Conservation (phyloP, 441 rosid genomes). For the Lepidium campestre region DNA sequence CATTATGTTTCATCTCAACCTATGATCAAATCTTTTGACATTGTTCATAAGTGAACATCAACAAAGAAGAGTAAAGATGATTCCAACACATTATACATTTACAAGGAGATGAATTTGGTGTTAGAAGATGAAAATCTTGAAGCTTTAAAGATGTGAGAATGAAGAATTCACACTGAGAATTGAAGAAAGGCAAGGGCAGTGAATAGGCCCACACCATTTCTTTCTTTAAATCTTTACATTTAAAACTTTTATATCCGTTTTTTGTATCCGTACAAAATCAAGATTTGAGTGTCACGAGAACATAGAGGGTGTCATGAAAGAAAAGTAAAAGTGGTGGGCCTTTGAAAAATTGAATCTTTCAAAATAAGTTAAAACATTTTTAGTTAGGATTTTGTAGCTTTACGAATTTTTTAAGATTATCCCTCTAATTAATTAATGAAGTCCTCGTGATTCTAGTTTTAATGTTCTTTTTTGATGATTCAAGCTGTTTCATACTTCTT, state of each 20-base stretch:
- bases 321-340: conserved; percentile 8
- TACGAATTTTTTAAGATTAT: neutral
- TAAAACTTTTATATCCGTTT: conserved; percentile 13
- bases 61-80: neutral
- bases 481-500: neutral
- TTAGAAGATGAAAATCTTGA: neutral
- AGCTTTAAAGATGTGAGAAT: conserved; percentile 13
- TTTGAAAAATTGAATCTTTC: conserved; percentile 9
- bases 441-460: conserved; percentile 16
- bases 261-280: conserved; percentile 23
- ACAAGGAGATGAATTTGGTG: neutral
- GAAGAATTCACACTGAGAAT: neutral
- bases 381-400: conserved; percentile 1
- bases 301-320: conserved; percentile 24
- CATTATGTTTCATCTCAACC: conserved; percentile 5
- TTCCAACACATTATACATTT: neutral
- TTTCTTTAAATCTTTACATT: neutral
- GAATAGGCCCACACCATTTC: neutral
- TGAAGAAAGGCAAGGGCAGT: neutral
- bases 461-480: conserved; percentile 1
- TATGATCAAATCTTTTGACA: neutral
- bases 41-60: neutral
- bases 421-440: neutral
- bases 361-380: neutral
- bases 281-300: conserved; percentile 25